Base-by-base conservation (phyloP, 345 rosid genomes). In the Dipteronia sinensis region DNA sequence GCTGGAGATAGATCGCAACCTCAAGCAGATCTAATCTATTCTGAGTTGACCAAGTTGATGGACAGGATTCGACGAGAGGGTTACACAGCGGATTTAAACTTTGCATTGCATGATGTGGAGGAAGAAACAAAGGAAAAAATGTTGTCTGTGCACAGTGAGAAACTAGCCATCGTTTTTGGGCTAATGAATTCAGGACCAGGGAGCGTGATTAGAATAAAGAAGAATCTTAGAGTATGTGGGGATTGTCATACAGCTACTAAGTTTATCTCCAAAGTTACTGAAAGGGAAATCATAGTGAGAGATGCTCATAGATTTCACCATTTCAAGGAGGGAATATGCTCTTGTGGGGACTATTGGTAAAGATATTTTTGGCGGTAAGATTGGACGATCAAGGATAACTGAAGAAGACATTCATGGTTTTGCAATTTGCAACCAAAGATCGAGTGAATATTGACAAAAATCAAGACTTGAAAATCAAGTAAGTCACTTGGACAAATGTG, bases 321-420 rank as follows among this genome's bases (percentile, higher is more conserved):
- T 42, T 85, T 85, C 69, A 77, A 79, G 67, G 74, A 78, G 17
- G 83, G 88, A 65, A 63, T 55, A 65, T 87, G 90, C 77, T 83
- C 88, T 67, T 87, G 88, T 25, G 78, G 85, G 49, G 85, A 87
- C 62, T 83, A 81, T 59, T 83, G 88, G 87, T 80, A 74, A 87
- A 34, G 38, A 34, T 34, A 34, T 34, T 34, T 34, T 34, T 34
- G 0, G 1, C 38, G 6, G 38, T 34, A 34, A 4, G 34, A 31
- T 31, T 31, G 34, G 34, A 31, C 6, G 34, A 31, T 31, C 34
- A 31, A 31, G 4, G 34, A 3, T 31, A 31, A 31, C 34, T 3
- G 34, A 31, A 34, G 38, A 34, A 34, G 38, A 34, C 38, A 34
- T 34, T 34, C 6, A 34, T 34, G 38, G 4, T 34, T 34, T 34